phyloP scores from a whole-genome alignment of 148 eudicot genomes.

The Heliosperma pusillum region DNA sequence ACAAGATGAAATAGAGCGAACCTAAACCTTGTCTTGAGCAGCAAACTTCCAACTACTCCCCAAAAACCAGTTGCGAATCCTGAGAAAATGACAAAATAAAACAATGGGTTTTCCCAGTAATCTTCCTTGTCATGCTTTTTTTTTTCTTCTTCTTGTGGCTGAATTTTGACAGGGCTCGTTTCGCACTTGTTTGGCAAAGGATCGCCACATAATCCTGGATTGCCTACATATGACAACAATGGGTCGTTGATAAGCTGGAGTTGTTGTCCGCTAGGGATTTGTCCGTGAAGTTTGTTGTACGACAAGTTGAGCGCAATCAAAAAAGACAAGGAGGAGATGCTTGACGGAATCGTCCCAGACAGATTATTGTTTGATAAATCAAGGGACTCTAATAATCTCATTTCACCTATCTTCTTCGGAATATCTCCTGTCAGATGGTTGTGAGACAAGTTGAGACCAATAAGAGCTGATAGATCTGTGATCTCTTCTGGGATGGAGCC shows the following conservation, averaged over 20 bases:
- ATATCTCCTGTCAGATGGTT: conserved; percentile 24
- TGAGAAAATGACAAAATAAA: conserved; percentile 16
- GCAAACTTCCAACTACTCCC: conserved; percentile 33
- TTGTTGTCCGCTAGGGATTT: conserved; percentile 26
- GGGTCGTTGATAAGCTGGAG: conserved; percentile 31
- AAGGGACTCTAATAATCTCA: conserved; percentile 23
- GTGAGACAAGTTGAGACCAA: conserved; percentile 24
- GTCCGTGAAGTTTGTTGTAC: conserved; percentile 30
- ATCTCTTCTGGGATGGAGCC: conserved; percentile 41
- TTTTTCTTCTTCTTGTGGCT: background rate
- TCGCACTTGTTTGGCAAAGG: conserved; percentile 30
- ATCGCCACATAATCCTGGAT: conserved; percentile 39
- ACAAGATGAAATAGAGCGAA: conserved; percentile 12
- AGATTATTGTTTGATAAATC: conserved; percentile 38
- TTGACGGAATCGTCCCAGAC: conserved; percentile 35
- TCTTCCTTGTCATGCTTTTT: background rate
- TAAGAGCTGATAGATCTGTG: conserved; percentile 17
- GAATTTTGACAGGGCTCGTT: background rate
- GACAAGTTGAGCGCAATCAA: conserved; percentile 37
- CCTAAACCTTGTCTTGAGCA: conserved; percentile 24
- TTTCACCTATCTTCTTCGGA: conserved; percentile 14
- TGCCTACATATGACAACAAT: conserved; percentile 29
- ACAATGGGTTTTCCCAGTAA: conserved; percentile 3
- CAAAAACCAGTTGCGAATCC: conserved; percentile 36
- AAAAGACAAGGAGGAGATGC: conserved; percentile 21